These are phyloP conservation scores for Zygnema cylindricum DNA, from an alignment of 139 green algal species.

Conservation along the genomic window DNA sequence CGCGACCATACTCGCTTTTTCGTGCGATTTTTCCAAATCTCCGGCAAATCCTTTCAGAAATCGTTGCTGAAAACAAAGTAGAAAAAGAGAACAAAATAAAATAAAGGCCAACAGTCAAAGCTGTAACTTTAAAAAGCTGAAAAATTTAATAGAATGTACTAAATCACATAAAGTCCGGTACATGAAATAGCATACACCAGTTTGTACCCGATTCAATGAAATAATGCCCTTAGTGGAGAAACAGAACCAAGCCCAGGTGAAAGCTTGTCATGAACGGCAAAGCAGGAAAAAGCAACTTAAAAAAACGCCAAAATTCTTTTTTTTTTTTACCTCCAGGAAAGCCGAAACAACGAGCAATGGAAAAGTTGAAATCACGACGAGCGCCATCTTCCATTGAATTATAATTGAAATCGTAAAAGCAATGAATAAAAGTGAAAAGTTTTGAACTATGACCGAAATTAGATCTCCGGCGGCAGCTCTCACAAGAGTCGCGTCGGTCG, in stretches of 20 bases:
- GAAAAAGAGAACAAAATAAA: not conserved
- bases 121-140: no score
- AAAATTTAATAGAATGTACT: no score
- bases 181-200: no score
- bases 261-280: no score
- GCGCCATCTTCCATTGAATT: conserved; percentile 77
- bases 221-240: no score
- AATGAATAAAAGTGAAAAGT: conserved; percentile 68
- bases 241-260: no score
- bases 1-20: conserved; percentile 23
- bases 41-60: conserved; percentile 52
- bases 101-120: conserved; percentile 4
- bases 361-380: conserved; percentile 75
- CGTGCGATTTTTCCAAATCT: conserved; percentile 35
- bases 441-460: conserved; percentile 67
- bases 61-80: conserved; percentile 8
- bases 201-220: no score
- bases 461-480: conserved; percentile 52
- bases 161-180: no score
- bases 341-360: conserved; percentile 70
- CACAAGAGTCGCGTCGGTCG: conserved; percentile 44
- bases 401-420: conserved; percentile 70
- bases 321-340: conserved; percentile 18
- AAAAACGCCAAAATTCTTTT: no score
- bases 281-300: no score